Evolutionary conservation across 2,329 filamentous ascomycete genomes (phyloP), one percentile per base, ranked within the genome.

Genomic region (Verticillium isaacii): DNA sequence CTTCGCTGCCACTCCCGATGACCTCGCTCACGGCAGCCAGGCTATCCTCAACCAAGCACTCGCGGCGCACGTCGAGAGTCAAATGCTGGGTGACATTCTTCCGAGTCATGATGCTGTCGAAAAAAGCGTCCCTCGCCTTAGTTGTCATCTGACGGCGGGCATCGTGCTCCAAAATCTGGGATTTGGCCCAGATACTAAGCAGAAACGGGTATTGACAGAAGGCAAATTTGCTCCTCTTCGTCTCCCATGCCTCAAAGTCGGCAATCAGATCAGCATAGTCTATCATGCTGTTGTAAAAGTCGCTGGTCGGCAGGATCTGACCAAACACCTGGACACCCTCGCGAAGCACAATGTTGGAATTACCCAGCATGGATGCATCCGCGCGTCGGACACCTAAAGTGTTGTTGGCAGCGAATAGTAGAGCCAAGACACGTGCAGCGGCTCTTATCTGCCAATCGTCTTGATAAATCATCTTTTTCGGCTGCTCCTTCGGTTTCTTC

Each of bases 161-260:
- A 74, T 97, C 93, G 69, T 96, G 86, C 70, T 97, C 92, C 68
- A 97, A 80, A 56, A 97, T 94, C 66, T 89, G 89, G 62, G 95
- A 96, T 75, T 97, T 97, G 32, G 93, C 90, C 80, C 92, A 93
- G 66, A 97, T 93, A 64, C 92, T 96, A 50, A 97, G 81, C 67
- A 97, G 88, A 69, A 97, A 96, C 0, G 93, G 92, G 69, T 96
- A 96, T 71, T 96, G 92, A 71, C 93, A 97, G 71, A 97, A 96
- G 0, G 91, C 85, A 71, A 97, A 97, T 66, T 87, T 91, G 23
- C 83, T 82, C 59, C 84, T 83, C 66, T 85, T 89, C 5, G 85
- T 83, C 71, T 96, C 93, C 93, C 93, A 97, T 11, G 86, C 83
- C 70, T 96, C 92, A 69, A 96, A 97, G 72, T 97, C 93, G 0